These are phyloP conservation scores for Thuja plicata DNA, from an alignment of 83 land plant species.

Conservation along the genomic window DNA sequence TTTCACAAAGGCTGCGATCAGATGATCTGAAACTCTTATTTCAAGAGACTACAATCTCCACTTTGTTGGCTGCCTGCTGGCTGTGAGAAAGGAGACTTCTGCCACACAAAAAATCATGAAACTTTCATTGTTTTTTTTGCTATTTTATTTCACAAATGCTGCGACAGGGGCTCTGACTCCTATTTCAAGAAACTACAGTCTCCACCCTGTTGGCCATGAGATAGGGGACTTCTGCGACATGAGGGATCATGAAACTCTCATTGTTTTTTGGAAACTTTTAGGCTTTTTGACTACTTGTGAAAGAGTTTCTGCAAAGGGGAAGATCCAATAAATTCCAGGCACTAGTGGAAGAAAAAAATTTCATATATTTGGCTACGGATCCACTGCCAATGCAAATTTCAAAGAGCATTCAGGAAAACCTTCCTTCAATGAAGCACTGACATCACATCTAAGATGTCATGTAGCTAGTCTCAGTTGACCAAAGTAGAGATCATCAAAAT, in stretches of 20 bases:
- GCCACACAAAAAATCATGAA: no score
- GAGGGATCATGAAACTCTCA: not conserved
- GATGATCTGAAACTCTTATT: no score
- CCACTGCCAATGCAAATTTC: not conserved
- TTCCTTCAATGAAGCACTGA: not conserved
- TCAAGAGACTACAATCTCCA: no score
- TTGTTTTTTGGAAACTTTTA: not conserved
- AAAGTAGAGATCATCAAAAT: not conserved
- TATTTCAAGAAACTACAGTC: not conserved
- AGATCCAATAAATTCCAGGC: not conserved
- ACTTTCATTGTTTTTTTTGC: no score
- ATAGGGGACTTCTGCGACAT: not conserved
- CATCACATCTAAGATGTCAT: not conserved
- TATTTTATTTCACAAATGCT: no score
- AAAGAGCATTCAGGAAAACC: not conserved
- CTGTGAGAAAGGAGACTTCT: no score
- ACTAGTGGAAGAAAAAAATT: not conserved
- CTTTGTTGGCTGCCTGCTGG: no score
- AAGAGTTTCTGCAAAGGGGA: not conserved
- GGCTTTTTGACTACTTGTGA: not conserved
- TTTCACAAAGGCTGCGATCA: no score
- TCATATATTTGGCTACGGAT: not conserved
- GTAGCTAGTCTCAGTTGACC: not conserved
- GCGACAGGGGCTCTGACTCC: no score
- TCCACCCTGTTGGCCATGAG: not conserved